Base-by-base conservation (phyloP, 768 basidiomycete genomes). In the Boletus rex-veris region DNA sequence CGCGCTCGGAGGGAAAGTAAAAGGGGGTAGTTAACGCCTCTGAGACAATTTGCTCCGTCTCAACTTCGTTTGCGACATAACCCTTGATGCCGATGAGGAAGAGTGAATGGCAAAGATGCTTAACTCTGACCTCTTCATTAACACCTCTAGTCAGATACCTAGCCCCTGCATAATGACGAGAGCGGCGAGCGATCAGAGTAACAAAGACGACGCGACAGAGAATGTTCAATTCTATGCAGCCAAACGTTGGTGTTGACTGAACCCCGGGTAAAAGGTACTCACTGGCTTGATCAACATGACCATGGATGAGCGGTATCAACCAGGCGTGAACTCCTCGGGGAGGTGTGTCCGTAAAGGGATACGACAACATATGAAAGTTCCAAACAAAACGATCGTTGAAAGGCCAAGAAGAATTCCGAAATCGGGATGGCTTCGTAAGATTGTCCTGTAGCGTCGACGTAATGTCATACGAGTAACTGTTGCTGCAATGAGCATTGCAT, bases 231-330 rank as follows among this genome's bases (percentile, higher is more conserved):
- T 98, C 96, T 99, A 19, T n/a, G 33, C 3, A 16, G 38, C 26
- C 28, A 19, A 41, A 3, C 7, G 52, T 53, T 28, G 33, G 37
- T 14, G 30, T 43, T 36, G 33, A 30, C 8, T 7, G 11, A 24
- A 30, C 5, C 15, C 5, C 7, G 24, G 24, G 24, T 1, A 21
- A 12, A 45, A 5, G n/a, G 9, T 58, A 75, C 93, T 63, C 58
- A 97, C 96, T 98, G 30, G 96, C 93, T 84, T 99, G 97, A 64
- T 98, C 96, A 12, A 98, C 91, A 65, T 96, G 95, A 0, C 97
- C 97, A 57, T 98, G 92, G 0, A 98, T 85, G 48, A 99, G 75
- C 0, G 97, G 92, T 14, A 97, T 71, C 7, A 98, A 76, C 96
- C 96, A 99, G 48, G 86, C 78, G 30, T 87, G 81, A 35, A 79